Evolutionary conservation across 2,329 filamentous ascomycete species (phyloP), one percentile per base, ranked within the genome.

Genomic region (Colletotrichum viniferum): DNA sequence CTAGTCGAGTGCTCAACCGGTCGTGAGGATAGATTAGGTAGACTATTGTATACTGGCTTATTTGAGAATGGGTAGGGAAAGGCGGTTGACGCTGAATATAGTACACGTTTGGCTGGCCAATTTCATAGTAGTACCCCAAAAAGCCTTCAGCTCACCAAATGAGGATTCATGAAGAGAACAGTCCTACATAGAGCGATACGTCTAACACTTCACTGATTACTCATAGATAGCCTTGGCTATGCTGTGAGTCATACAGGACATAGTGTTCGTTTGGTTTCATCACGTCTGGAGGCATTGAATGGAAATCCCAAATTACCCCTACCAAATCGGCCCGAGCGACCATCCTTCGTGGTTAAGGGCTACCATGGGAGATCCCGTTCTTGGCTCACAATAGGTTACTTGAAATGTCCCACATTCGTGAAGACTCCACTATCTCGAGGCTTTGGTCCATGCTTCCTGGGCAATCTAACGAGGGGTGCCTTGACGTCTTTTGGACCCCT

Each of bases 1-100:
- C 13, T 36, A 0, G 13, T 14, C 34, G 34, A 36, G 34, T 34
- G 0, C 0, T 14, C 14, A 36, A 36, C 34, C 34, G 0, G 14
- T 36, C 0, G 14, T 16, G 14, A 36, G 1, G 0, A 36, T 16
- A 16, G 34, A 1, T 16, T 16, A 2, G 34, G 34, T 36, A 36
- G 34, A 36, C 34, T 16, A 14, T 38, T 4, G 14, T 2, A 38
- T 7, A 3, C 36, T 0, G 16, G 14, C 7, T 2, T 38, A 1
- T 2, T 5, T 16, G 36, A 9, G 7, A 3, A 38, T 8, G 16
- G 16, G 36, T 18, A 38, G 36, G 16, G 1, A 38, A 38, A 36
- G 1, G 1, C 34, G 34, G 34, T 7, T 7, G 32, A 34, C n/a
- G n/a, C n/a, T n/a, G n/a, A n/a, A n/a, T n/a, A n/a, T 32, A 32